Evolutionary conservation across 2,329 filamentous ascomycete species (phyloP).

Genomic region (Penicillium sp.): DNA sequence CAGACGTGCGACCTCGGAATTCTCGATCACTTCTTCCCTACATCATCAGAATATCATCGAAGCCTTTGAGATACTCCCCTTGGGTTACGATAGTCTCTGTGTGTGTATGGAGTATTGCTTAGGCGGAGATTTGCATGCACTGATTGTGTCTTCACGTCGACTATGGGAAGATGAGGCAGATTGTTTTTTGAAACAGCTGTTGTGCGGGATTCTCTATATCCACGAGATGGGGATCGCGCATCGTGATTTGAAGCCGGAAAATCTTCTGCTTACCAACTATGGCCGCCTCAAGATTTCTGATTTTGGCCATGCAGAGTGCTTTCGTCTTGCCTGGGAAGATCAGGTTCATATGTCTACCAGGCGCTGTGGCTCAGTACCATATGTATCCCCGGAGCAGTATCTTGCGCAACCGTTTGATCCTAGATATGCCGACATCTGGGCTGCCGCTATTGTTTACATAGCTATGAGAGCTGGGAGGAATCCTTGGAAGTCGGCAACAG

Average conservation of each 20-base stretch:
- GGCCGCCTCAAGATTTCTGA: conserved; percentile 5
- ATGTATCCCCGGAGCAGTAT: conserved; percentile 2
- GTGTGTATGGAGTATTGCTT: neutral
- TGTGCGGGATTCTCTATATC: neutral
- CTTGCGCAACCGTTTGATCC: neutral
- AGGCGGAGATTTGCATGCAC: neutral
- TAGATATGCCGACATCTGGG: conserved; percentile 1
- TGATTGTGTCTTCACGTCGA: neutral
- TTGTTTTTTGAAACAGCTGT: conserved; percentile 1
- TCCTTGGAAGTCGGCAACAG: conserved; percentile 1
- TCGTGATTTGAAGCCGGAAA: conserved; percentile 3
- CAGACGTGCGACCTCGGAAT: no score
- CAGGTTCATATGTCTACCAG: neutral
- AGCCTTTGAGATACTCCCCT: no score
- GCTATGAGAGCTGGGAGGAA: conserved; percentile 7
- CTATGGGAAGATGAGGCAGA: neutral
- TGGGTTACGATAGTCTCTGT: no score
- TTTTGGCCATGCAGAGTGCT: conserved; percentile 1
- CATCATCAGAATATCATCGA: no score
- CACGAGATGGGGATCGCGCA: conserved; percentile 4
- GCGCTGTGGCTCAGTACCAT: neutral
- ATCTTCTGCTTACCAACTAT: neutral
- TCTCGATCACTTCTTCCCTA: no score
- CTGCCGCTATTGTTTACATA: conserved; percentile 1
- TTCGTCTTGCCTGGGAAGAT: neutral